Evolutionary conservation across 2,329 filamentous ascomycete genomes (phyloP).

Genomic region (Diaporthe sp.): DNA sequence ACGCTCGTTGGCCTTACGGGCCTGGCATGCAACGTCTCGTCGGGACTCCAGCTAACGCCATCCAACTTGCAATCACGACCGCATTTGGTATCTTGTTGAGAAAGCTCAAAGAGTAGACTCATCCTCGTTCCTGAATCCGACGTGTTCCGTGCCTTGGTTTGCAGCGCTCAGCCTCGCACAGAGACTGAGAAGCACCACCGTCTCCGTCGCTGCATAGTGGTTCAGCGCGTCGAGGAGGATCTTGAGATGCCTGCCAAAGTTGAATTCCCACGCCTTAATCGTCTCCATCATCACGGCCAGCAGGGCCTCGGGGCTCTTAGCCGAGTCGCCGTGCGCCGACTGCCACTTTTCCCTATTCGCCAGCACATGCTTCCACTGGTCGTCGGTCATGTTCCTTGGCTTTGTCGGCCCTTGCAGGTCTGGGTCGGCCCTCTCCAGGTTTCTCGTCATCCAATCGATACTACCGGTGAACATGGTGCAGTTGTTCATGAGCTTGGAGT

Average conservation of each 20-base stretch:
- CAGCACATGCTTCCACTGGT: conserved; percentile 73
- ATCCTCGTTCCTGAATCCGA: conserved; percentile 72
- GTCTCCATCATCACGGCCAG: conserved; percentile 78
- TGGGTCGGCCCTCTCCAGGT: conserved; percentile 86
- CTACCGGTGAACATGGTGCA: conserved; percentile 95
- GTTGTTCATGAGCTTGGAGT: conserved; percentile 96
- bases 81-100: neutral
- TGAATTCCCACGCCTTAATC: conserved; percentile 90
- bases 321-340: conserved; percentile 52
- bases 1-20: neutral
- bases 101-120: conserved; percentile 51
- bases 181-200: conserved; percentile 90
- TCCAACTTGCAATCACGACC: conserved; percentile 17
- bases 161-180: conserved; percentile 87
- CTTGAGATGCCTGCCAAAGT: conserved; percentile 92
- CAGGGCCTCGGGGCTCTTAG: conserved; percentile 53
- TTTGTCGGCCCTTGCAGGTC: conserved; percentile 75
- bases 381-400: conserved; percentile 70
- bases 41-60: conserved; percentile 31
- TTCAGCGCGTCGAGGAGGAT: conserved; percentile 96
- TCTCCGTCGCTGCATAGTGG: conserved; percentile 97
- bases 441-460: conserved; percentile 87
- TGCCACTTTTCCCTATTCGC: conserved; percentile 59
- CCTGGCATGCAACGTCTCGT: conserved; percentile 14
- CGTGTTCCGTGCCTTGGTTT: conserved; percentile 80